Evolutionary conservation across 2,329 filamentous ascomycete genomes (phyloP).

Genomic region (Ceratocystis harringtonii): DNA sequence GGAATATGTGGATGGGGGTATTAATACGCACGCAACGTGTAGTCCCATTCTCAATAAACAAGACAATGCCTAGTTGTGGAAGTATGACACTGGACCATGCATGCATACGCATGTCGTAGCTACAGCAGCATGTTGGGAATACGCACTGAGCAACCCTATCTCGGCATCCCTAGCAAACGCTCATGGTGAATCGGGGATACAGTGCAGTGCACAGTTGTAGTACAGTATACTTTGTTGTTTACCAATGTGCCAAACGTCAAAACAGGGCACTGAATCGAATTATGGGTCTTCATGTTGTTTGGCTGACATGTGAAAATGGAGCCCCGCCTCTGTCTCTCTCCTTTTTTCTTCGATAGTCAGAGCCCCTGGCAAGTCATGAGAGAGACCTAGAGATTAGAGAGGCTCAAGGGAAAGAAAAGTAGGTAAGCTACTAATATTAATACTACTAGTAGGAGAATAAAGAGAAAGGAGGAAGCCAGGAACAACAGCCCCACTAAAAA

Average conservation of each 20-base stretch:
- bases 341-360: background rate
- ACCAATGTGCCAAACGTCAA: background rate
- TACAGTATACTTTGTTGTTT: background rate
- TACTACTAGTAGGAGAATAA: no score
- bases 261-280: slow-evolving; percentile 1
- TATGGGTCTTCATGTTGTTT: background rate
- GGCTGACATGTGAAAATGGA: slow-evolving; percentile 16
- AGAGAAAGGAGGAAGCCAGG: background rate
- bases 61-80: background rate
- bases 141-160: background rate
- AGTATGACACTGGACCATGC: background rate
- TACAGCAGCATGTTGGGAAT: background rate
- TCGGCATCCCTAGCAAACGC: background rate
- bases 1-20: background rate
- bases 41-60: background rate
- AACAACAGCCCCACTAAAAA: slow-evolving; percentile 2
- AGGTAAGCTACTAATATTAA: no score
- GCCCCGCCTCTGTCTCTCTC: background rate
- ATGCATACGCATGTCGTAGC: background rate
- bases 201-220: background rate
- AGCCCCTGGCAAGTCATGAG: background rate
- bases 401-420: no score
- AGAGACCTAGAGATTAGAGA: no score
- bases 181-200: background rate
- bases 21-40: background rate